Evolutionary conservation across 2,329 filamentous ascomycete genomes (phyloP).

Genomic region (Colletotrichum ledebouriae): DNA sequence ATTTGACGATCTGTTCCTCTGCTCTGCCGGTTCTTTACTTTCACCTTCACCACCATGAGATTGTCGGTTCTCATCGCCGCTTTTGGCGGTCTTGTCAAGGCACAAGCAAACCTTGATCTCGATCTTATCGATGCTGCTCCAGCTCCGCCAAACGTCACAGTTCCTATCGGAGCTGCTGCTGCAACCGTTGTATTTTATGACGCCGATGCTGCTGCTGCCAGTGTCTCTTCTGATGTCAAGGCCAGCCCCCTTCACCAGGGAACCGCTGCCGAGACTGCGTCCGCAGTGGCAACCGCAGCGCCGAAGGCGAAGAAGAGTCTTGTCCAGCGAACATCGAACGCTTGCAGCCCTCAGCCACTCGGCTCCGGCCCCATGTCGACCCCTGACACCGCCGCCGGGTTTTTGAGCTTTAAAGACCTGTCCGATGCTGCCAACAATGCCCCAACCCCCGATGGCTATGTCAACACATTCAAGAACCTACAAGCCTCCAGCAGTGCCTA

Average conservation of each 20-base stretch:
- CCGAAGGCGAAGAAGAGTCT: neutral
- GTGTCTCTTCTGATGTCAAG: conserved; percentile 13
- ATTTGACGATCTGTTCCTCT: neutral
- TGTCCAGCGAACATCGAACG: neutral
- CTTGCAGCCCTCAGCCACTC: neutral
- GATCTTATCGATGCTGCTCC: neutral
- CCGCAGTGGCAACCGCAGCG: too few relatives aligned
- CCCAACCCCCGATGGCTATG: too few relatives aligned
- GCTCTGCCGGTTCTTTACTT: neutral
- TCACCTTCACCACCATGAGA: neutral
- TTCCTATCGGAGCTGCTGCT: neutral
- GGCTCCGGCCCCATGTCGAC: neutral
- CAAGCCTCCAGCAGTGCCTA: too few relatives aligned
- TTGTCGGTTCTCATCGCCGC: neutral
- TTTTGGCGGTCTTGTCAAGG: neutral
- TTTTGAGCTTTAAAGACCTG: neutral
- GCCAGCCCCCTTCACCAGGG: conserved; percentile 14
- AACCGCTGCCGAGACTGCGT: neutral
- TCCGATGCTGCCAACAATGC: too few relatives aligned
- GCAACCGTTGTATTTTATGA: neutral
- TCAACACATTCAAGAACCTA: too few relatives aligned
- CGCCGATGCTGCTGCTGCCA: conserved; percentile 5
- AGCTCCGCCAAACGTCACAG: neutral
- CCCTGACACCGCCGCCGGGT: neutral
- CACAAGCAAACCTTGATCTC: neutral